A percentile compares a stretch with the other conserved stretches of the same genome.
These are phyloP conservation scores for Aspergillus candidus DNA, from an alignment of 2,329 filamentous ascomycete species.

Conservation along the genomic window DNA sequence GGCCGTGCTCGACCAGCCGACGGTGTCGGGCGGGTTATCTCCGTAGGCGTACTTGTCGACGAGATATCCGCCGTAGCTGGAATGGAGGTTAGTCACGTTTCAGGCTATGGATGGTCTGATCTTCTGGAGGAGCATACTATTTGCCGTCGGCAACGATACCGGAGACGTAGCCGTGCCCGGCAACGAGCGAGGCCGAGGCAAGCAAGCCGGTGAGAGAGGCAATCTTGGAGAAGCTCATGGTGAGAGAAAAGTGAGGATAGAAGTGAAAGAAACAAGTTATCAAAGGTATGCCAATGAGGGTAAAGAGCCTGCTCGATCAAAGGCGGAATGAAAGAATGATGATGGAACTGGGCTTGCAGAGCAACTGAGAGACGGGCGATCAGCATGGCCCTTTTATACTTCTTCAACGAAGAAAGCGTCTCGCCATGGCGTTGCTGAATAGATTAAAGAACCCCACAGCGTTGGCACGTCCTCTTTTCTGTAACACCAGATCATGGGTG, in stretches of 20 bases:
- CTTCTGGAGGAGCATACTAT: conserved; percentile 15
- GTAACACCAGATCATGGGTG: conserved; percentile 2
- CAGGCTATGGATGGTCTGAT: conserved; percentile 19
- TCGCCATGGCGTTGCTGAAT: not conserved
- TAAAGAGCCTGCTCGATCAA: conserved; percentile 11
- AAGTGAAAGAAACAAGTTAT: conserved; percentile 3
- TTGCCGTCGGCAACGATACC: conserved; percentile 25
- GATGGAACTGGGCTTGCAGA: not conserved
- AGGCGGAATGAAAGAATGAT: conserved; percentile 6
- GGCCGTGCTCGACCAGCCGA: conserved; percentile 51
- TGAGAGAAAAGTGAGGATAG: not conserved
- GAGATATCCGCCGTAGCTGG: conserved; percentile 36
- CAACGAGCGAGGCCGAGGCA: conserved; percentile 25
- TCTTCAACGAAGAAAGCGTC: not conserved
- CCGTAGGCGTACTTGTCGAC: conserved; percentile 27
- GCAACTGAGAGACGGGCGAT: not conserved
- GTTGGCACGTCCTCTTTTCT: conserved; percentile 1
- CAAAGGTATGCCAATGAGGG: conserved; percentile 9
- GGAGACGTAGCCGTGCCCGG: conserved; percentile 32
- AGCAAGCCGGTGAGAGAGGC: conserved; percentile 19
- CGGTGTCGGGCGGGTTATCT: conserved; percentile 34
- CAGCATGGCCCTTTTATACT: conserved; percentile 11
- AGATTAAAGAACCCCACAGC: conserved; percentile 2
- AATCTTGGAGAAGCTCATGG: conserved; percentile 24
- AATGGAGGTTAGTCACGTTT: too few relatives aligned